Evolutionary conservation across 371 early-diverging fungal genomes (phyloP).

Genomic region (Chytridiales sp.): DNA sequence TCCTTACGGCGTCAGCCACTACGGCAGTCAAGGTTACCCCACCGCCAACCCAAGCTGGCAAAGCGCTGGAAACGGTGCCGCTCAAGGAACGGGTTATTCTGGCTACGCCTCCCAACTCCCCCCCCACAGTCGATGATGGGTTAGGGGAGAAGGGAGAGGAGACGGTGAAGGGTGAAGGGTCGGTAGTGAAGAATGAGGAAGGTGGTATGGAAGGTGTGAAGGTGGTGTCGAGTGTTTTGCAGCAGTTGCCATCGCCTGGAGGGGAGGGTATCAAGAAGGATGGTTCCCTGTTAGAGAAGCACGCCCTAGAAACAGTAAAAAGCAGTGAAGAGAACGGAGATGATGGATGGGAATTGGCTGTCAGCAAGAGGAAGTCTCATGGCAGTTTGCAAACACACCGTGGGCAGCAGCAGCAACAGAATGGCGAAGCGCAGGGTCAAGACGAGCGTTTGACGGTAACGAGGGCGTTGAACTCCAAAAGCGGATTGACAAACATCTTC

Average conservation of each 20-base stretch:
- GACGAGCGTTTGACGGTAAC: neutral
- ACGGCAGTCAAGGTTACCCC: neutral
- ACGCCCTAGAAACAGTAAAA: too few relatives aligned
- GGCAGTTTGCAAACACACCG: slow-evolving; percentile 1
- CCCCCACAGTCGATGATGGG: slow-evolving; percentile 7
- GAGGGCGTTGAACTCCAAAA: neutral
- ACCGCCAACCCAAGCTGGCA: neutral
- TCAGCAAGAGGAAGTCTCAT: too few relatives aligned
- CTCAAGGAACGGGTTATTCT: neutral
- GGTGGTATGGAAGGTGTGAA: slow-evolving; percentile 12
- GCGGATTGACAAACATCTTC: neutral
- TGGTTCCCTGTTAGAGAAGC: too few relatives aligned
- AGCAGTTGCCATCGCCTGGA: too few relatives aligned
- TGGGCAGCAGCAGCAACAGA: neutral
- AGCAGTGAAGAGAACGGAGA: too few relatives aligned
- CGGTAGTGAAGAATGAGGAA: slow-evolving; percentile 15
- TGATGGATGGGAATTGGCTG: too few relatives aligned
- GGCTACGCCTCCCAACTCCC: slow-evolving; percentile 9
- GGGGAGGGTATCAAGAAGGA: too few relatives aligned
- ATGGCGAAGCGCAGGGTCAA: neutral
- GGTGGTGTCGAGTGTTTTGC: too few relatives aligned
- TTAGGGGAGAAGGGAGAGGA: neutral
- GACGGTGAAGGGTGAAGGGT: neutral
- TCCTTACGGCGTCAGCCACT: too few relatives aligned
- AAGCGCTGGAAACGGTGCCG: neutral